Evolutionary conservation across 2,329 filamentous ascomycete genomes (phyloP).

Genomic region (Calonectria honghensis): DNA sequence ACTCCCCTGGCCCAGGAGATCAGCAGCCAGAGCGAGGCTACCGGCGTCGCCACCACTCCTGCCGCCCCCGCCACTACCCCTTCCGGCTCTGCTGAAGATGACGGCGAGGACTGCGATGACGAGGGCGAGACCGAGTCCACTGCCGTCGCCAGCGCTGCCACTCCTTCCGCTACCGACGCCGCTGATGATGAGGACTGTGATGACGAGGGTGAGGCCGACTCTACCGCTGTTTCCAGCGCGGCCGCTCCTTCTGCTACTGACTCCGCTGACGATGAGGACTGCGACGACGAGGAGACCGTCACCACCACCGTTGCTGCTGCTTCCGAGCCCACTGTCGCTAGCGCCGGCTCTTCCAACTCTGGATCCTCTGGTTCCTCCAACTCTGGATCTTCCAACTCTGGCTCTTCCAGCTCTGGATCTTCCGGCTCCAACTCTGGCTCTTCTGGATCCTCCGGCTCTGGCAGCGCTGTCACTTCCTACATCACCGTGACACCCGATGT

Average conservation of each 20-base stretch:
- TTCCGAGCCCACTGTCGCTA: background rate
- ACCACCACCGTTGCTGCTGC: background rate
- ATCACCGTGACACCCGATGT: slow-evolving; percentile 41
- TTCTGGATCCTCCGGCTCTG: background rate
- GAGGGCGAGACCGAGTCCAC: slow-evolving; percentile 35
- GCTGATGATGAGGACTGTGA: slow-evolving; percentile 30
- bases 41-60: slow-evolving; percentile 19
- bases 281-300: slow-evolving; percentile 2
- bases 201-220: slow-evolving; percentile 25
- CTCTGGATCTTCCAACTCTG: slow-evolving; percentile 25
- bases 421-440: slow-evolving; percentile 16
- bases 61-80: slow-evolving; percentile 38
- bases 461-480: slow-evolving; percentile 43
- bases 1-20: slow-evolving; percentile 23
- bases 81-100: slow-evolving; percentile 39
- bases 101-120: slow-evolving; percentile 39
- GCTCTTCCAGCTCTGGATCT: slow-evolving; percentile 17
- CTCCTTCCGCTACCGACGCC: background rate
- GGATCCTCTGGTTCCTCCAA: slow-evolving; percentile 11
- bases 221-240: background rate
- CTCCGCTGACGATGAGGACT: background rate
- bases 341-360: slow-evolving; percentile 7
- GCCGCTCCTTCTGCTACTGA: slow-evolving; percentile 1
- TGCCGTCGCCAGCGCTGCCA: background rate
- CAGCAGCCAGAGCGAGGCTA: slow-evolving; percentile 23